Evolutionary conservation across 2,329 filamentous ascomycete genomes (phyloP).

Genomic region (Diaporthe ampelina): DNA sequence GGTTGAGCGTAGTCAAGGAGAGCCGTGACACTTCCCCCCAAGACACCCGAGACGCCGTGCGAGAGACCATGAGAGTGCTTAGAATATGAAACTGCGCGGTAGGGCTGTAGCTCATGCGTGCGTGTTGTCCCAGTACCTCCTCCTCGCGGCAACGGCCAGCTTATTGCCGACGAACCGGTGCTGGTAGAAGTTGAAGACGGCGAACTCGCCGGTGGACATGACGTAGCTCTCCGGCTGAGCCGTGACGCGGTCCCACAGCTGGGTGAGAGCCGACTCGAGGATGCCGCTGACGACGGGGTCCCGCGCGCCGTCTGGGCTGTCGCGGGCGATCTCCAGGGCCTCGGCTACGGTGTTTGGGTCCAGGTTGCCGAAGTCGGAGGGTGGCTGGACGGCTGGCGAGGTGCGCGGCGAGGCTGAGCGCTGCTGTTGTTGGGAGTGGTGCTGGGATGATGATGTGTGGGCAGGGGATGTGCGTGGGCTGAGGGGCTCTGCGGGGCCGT

Average conservation of each 20-base stretch:
- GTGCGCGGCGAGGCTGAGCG: constrained; percentile 36
- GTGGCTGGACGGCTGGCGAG: constrained; percentile 38
- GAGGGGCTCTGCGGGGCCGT: constrained; percentile 30
- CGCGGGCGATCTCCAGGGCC: constrained; percentile 82
- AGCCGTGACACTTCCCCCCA: neutral
- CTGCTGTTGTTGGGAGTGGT: constrained; percentile 1
- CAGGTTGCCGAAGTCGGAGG: constrained; percentile 35
- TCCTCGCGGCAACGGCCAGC: constrained; percentile 62
- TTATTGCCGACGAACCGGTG: constrained; percentile 71
- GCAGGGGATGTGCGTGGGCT: constrained; percentile 34
- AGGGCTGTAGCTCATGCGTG: constrained; percentile 48
- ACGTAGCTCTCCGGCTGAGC: constrained; percentile 77
- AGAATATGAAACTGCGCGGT: neutral
- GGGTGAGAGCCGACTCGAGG: constrained; percentile 73
- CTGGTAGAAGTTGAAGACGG: constrained; percentile 89
- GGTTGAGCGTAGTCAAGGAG: neutral
- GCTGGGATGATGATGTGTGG: constrained; percentile 2
- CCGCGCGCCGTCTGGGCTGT: constrained; percentile 75
- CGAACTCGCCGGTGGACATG: constrained; percentile 83
- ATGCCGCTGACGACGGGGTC: constrained; percentile 74
- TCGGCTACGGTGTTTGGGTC: constrained; percentile 63
- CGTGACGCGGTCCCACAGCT: constrained; percentile 78
- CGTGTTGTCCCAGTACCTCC: constrained; percentile 67
- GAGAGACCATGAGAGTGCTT: neutral
- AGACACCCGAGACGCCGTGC: neutral